Conservation (phyloP, 768 basidiomycete genomes). For the Suillus alpinus region DNA sequence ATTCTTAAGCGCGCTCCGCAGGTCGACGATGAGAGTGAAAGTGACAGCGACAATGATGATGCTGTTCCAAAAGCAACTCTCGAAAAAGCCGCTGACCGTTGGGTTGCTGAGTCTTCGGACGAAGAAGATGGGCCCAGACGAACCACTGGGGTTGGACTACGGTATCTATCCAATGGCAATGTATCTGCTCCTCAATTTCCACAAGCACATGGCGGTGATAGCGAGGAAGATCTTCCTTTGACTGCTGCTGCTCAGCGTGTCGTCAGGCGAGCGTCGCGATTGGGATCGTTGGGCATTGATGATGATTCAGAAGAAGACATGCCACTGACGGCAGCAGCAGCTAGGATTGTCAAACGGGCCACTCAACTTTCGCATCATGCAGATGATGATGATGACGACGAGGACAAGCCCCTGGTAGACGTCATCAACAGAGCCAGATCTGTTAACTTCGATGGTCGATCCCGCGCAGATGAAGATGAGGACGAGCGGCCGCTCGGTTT, state of each 20-base stretch:
- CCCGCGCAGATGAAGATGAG: constrained; percentile 50
- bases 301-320: constrained; percentile 72
- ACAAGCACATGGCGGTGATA: constrained; percentile 44
- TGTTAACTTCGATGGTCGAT: constrained; percentile 37
- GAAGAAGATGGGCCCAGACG: constrained; percentile 52
- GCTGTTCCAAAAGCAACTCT: constrained; percentile 19
- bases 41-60: constrained; percentile 44
- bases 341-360: constrained; percentile 44
- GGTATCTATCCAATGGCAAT: constrained; percentile 38
- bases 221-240: constrained; percentile 81
- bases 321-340: constrained; percentile 59
- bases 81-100: constrained; percentile 29
- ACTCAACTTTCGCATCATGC: constrained; percentile 4
- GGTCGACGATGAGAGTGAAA: constrained; percentile 41
- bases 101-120: constrained; percentile 62
- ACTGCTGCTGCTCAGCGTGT: constrained; percentile 59
- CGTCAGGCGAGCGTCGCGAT: constrained; percentile 41
- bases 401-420: constrained; percentile 68
- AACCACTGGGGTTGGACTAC: constrained; percentile 56
- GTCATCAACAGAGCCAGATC: constrained; percentile 50
- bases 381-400: constrained; percentile 53
- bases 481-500: constrained; percentile 74
- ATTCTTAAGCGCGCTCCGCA: constrained; percentile 28
- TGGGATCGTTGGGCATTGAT: constrained; percentile 22
- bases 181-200: constrained; percentile 10